Evolutionary conservation across 2,329 filamentous ascomycete species (phyloP).

Genomic region (Periconia digitata): DNA sequence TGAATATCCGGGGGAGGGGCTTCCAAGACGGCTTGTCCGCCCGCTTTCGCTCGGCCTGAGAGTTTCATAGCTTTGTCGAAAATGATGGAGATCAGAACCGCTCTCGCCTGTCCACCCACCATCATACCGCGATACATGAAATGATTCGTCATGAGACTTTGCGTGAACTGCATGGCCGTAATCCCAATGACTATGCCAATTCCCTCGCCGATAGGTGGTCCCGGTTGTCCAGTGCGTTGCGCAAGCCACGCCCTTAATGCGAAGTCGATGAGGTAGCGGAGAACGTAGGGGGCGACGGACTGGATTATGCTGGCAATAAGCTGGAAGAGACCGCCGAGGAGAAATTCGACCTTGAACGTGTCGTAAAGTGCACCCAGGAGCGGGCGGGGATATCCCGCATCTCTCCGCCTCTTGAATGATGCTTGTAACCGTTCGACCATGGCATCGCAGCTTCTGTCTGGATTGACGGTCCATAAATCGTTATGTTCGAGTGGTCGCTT

Average conservation of each 20-base stretch:
- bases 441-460: conserved; percentile 70
- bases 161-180: conserved; percentile 79
- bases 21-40: conserved; percentile 58
- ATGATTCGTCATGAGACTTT: conserved; percentile 81
- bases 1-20: conserved; percentile 47
- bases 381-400: conserved; percentile 70
- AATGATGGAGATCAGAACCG: conserved; percentile 79
- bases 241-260: conserved; percentile 77
- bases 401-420: conserved; percentile 69
- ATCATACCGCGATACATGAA: conserved; percentile 94
- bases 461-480: conserved; percentile 90
- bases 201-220: conserved; percentile 72
- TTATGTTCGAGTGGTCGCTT: conserved; percentile 77
- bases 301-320: conserved; percentile 70
- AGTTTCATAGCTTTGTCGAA: conserved; percentile 92
- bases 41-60: conserved; percentile 84
- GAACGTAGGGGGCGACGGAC: conserved; percentile 80
- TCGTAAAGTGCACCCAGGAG: conserved; percentile 82
- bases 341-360: conserved; percentile 81
- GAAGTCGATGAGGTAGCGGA: conserved; percentile 85
- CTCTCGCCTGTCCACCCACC: conserved; percentile 80
- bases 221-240: conserved; percentile 51
- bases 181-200: conserved; percentile 84
- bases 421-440: conserved; percentile 67
- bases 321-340: conserved; percentile 77